Percentiles rank a stretch among this genome's conserved stretches.
Evolutionary conservation across 352 stramenopile species (phyloP).

Genomic region (Pythium plurisporium): DNA sequence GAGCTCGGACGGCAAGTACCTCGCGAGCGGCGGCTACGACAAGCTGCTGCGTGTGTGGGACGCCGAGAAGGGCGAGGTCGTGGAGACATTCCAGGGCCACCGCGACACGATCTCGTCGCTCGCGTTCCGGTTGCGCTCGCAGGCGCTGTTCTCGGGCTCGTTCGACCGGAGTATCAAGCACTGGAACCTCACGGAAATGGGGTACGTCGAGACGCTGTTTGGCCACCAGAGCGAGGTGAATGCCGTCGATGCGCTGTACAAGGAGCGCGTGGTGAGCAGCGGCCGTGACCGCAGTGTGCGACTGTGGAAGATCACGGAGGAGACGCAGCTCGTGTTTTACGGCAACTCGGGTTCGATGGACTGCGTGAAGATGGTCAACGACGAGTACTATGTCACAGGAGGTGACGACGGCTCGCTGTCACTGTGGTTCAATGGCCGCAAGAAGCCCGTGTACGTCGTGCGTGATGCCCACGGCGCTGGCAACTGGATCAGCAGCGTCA

Average conservation of each 20-base stretch:
- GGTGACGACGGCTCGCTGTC: slow-evolving; percentile 87
- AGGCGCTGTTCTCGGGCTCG: slow-evolving; percentile 91
- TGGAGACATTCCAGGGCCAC: slow-evolving; percentile 89
- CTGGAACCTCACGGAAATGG: slow-evolving; percentile 95
- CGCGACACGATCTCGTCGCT: slow-evolving; percentile 86
- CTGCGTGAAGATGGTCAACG: slow-evolving; percentile 88
- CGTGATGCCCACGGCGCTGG: slow-evolving; percentile 79
- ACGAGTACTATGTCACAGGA: slow-evolving; percentile 92
- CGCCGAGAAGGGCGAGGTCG: slow-evolving; percentile 56
- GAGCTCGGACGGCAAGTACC: slow-evolving; percentile 89
- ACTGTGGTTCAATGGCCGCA: slow-evolving; percentile 92
- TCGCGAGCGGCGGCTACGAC: slow-evolving; percentile 89
- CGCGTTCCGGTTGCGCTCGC: slow-evolving; percentile 83
- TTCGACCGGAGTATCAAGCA: slow-evolving; percentile 92
- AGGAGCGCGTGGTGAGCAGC: slow-evolving; percentile 88
- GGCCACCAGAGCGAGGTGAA: slow-evolving; percentile 90
- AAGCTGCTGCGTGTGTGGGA: slow-evolving; percentile 91
- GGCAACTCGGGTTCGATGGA: slow-evolving; percentile 89
- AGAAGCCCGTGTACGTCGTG: slow-evolving; percentile 88
- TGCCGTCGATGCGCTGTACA: slow-evolving; percentile 86
- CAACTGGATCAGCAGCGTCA: slow-evolving; percentile 88
- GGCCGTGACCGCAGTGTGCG: slow-evolving; percentile 90
- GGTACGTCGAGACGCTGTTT: slow-evolving; percentile 94
- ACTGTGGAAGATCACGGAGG: slow-evolving; percentile 94
- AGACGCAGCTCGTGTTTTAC: slow-evolving; percentile 94